phyloP scores from a whole-genome alignment of 805 yeast species.

The Scheffersomyces ergatensis region DNA sequence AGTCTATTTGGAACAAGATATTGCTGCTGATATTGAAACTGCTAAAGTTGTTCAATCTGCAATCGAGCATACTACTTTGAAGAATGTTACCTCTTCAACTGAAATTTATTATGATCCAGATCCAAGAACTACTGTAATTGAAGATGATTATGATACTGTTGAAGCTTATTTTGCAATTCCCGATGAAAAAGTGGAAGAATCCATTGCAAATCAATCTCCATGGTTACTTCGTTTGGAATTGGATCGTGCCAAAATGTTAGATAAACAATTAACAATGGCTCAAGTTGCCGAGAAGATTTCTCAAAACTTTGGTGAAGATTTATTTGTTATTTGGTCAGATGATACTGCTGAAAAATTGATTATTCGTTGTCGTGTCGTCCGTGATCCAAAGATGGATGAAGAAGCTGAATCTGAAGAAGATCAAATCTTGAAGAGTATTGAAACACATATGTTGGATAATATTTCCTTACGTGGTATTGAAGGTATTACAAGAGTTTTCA shows the following conservation, averaged over 20 bases:
- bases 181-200: conserved; percentile 94
- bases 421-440: conserved; percentile 90
- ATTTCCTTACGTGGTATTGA: conserved; percentile 95
- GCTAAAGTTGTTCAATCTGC: conserved; percentile 96
- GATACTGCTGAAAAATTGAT: conserved; percentile 96
- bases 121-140: conserved; percentile 94
- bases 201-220: conserved; percentile 92
- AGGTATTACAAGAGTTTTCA: conserved; percentile 85
- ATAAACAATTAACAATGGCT: conserved; percentile 95
- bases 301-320: conserved; percentile 88
- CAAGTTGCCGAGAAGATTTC: conserved; percentile 96
- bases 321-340: conserved; percentile 98
- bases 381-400: conserved; percentile 94
- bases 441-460: conserved; percentile 92
- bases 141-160: conserved; percentile 95
- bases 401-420: conserved; percentile 97
- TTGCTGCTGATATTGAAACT: conserved; percentile 84
- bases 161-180: conserved; percentile 97
- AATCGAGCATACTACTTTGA: conserved; percentile 92
- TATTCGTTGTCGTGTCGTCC: conserved; percentile 96
- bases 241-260: conserved; percentile 98
- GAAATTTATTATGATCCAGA: conserved; percentile 98
- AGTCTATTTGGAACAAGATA: conserved; percentile 79
- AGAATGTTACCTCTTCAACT: conserved; percentile 94
- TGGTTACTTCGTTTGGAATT: conserved; percentile 96